phyloP scores from a whole-genome alignment of 2,329 filamentous ascomycete species.

The Arthrobotrys megalospora region DNA sequence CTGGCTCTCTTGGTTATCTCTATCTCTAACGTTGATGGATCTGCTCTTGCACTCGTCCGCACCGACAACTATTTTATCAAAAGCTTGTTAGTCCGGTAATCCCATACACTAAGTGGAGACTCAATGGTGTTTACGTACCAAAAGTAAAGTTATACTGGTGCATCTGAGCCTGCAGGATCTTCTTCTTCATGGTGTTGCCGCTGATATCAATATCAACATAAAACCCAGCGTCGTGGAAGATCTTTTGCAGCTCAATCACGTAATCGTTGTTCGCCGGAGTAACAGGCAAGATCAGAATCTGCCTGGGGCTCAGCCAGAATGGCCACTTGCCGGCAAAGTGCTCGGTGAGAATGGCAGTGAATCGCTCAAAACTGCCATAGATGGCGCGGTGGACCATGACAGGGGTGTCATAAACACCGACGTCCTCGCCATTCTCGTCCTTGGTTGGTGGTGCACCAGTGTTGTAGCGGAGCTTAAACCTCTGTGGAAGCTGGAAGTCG shows the following conservation, averaged over 20 bases:
- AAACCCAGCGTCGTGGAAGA: conserved; percentile 78
- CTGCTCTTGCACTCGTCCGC: conserved; percentile 75
- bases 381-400: conserved; percentile 92
- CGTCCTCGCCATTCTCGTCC: conserved; percentile 65
- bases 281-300: conserved; percentile 84
- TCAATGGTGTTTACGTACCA: conserved; percentile 69
- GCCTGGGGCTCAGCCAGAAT: conserved; percentile 88
- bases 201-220: conserved; percentile 80
- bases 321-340: conserved; percentile 91
- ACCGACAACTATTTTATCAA: conserved; percentile 72
- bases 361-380: conserved; percentile 78
- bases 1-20: conserved; percentile 76
- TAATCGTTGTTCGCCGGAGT: conserved; percentile 81
- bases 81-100: neutral
- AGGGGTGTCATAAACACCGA: conserved; percentile 77
- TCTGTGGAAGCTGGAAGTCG: conserved; percentile 86
- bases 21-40: conserved; percentile 76
- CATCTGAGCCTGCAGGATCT: conserved; percentile 85
- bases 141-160: conserved; percentile 89
- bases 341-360: conserved; percentile 83
- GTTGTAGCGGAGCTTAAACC: conserved; percentile 90
- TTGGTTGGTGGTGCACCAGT: conserved; percentile 77
- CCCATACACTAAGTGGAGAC: neutral
- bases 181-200: conserved; percentile 89
- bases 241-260: conserved; percentile 79